Evolutionary conservation across 2,329 filamentous ascomycete genomes (phyloP), one percentile per base, ranked within the genome.

Genomic region (Thyridium curvatum): DNA sequence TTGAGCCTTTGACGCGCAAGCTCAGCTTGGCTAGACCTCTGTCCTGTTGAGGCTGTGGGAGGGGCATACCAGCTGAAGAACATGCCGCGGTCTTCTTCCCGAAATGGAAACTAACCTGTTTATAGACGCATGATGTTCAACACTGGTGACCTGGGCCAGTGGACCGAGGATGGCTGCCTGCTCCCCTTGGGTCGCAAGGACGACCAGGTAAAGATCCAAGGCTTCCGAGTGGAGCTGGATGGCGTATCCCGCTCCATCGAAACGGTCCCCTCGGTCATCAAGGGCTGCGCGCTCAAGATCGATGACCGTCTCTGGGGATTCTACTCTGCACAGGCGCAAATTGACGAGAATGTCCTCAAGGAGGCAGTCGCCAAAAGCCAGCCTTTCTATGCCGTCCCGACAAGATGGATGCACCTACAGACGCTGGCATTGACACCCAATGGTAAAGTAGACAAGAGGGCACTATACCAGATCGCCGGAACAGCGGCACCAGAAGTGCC

Each of bases 131-230:
- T 60, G 46, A 78, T 79, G 69, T 80, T 76, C 56, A 74, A 76
- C 48, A 80, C 77, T 2, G 77, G 76, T 7, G 77, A 81, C 46
- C 62, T 80, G 16, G 74, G 70, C 14, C 61, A 64, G 12, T 79
- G 75, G 74, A 61, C 63, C 30, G 51, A 60, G 3, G 68, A 76
- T 47, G 75, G 77, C 10, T 66, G 63, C 18, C 60, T 81, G 30
- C 65, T 75, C 32, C 74, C 71, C 16, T 65, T 77, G 28, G 75
- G 77, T 4, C 68, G 76, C 29, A 64, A 64, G n/a, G 77, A 81
- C 46, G 75, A 79, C 43, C 77, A 80, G 50, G 71, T 80, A 42
- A 80, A 80, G 55, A 67, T 80, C 50, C 76, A 77, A 65, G 75
- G 76, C 8, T 79, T 79, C 51, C 71, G 77, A 17, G 71, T 81